Evolutionary conservation across 495 filamentous ascomycete genomes (phyloP).

Genomic region (Halenospora varia): DNA sequence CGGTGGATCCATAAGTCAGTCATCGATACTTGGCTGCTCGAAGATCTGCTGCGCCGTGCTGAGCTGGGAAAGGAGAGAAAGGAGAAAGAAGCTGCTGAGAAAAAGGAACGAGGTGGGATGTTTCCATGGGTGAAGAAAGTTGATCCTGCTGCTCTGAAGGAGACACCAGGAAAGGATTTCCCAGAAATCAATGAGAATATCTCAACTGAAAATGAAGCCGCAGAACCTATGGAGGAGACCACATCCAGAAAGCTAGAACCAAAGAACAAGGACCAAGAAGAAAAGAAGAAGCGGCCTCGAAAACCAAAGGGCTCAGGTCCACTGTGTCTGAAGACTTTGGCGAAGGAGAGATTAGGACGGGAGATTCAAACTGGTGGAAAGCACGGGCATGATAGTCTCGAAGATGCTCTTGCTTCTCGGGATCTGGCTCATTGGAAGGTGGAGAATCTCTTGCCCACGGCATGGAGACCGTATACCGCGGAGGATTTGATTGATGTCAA

Average conservation of each 20-base stretch:
- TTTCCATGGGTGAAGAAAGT: neutral
- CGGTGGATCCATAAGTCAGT: constrained; percentile 8
- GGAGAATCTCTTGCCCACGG: no score
- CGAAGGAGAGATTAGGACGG: constrained; percentile 1
- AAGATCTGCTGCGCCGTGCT: neutral
- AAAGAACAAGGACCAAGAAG: neutral
- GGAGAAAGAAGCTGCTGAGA: neutral
- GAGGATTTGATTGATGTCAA: no score
- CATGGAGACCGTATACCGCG: no score
- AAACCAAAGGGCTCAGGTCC: neutral
- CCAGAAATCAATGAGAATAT: neutral
- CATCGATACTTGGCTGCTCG: constrained; percentile 7
- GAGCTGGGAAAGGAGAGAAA: neutral
- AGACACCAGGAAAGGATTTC: neutral
- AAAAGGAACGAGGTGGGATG: neutral
- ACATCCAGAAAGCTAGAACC: no score
- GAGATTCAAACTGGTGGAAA: constrained; percentile 7
- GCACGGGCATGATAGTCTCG: constrained; percentile 6
- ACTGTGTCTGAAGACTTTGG: constrained; percentile 3
- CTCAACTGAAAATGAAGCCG: neutral
- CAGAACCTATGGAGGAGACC: neutral
- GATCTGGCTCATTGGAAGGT: constrained; percentile 11
- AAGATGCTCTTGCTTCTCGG: constrained; percentile 6
- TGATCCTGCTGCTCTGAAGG: neutral
- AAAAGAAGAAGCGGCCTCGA: neutral